Base-by-base conservation (phyloP, 768 basidiomycete species). In the Hygrocybe punicea region DNA sequence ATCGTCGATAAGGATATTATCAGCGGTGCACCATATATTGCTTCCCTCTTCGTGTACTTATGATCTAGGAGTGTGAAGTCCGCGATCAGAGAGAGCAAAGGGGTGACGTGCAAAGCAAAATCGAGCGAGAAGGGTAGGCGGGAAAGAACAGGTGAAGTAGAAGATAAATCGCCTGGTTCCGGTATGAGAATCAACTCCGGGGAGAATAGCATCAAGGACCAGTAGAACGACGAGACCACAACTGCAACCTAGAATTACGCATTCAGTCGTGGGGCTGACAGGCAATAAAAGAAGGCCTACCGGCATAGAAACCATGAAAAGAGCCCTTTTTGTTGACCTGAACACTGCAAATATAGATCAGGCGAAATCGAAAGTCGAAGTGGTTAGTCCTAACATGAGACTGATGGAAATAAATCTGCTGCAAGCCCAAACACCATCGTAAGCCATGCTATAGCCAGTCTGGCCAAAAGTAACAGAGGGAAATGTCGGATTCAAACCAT, bases 41-140 rank as follows among this genome's bases (percentile, higher is more conserved):
- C 62, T 19, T 69, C 66, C 1, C 59, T 67, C n/a, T 58, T 62
- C 14, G 59, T 63, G 64, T 84, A 91, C 58, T 78, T 85, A 25
- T 63, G 62, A 63, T 92, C 87, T 53, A 87, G 81, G 9, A 82
- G 60, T 62, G 86, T 76, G 67, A 93, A 93, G 65, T 93, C 88
- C 34, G 80, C 57, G 17, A 87, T 59, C 40, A 91, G 74, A 6
- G 81, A 65, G 8, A 84, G 39, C 1, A 81, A 79, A 2, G 91
- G 91, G 2, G 72, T 69, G 5, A 82, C 83, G 63, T 93, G 91
- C 57, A 93, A 67, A 3, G 81, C 78, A 2, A 91, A 67, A 63
- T 91, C 89, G 52, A 82, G 68, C 42, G 71, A 67, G 1, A 90
- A 67, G 8, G 84, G 82, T 7, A 86, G 66, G 40, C 70, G 65